Conservation (phyloP, 1,284 basidiomycete genomes). For the Leccinum ponderosum region DNA sequence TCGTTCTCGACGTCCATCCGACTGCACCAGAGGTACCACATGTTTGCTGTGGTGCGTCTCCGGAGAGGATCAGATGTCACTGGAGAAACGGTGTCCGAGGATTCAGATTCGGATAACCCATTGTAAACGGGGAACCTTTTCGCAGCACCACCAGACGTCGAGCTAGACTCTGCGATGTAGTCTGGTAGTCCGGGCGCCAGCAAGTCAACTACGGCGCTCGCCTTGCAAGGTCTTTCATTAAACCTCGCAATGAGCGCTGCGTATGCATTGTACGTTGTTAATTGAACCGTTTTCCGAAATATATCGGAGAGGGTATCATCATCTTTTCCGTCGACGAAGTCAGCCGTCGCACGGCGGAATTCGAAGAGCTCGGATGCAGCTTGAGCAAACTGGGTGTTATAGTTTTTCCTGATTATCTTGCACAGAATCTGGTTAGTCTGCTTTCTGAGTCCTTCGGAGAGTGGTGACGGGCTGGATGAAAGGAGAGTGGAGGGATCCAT, state of each 20-base stretch:
- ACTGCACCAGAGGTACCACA: not conserved
- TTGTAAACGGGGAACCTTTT: conserved; percentile 11
- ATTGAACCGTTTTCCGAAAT: conserved; percentile 2
- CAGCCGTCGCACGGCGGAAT: conserved; percentile 2
- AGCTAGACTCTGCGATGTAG: not conserved
- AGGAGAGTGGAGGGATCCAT: not conserved
- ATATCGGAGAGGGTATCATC: not conserved
- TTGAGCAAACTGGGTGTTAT: not conserved
- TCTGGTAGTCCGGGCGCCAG: not conserved
- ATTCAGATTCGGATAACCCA: not conserved
- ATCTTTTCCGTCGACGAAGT: not conserved
- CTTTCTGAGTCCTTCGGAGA: not conserved
- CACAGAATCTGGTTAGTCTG: not conserved
- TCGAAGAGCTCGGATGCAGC: conserved; percentile 3
- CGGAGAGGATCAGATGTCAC: not conserved
- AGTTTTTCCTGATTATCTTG: conserved; percentile 6
- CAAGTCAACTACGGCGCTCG: conserved; percentile 1
- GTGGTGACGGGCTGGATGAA: not conserved
- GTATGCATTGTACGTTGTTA: conserved; percentile 15
- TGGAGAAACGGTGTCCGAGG: not conserved
- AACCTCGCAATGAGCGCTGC: conserved; percentile 8
- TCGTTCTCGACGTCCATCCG: not conserved
- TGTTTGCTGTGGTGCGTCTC: not conserved
- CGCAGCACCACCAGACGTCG: not conserved
- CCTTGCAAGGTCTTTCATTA: conserved; percentile 10